Evolutionary conservation across 208 protist species (phyloP).

Genomic region (Leishmania guyanensis): DNA sequence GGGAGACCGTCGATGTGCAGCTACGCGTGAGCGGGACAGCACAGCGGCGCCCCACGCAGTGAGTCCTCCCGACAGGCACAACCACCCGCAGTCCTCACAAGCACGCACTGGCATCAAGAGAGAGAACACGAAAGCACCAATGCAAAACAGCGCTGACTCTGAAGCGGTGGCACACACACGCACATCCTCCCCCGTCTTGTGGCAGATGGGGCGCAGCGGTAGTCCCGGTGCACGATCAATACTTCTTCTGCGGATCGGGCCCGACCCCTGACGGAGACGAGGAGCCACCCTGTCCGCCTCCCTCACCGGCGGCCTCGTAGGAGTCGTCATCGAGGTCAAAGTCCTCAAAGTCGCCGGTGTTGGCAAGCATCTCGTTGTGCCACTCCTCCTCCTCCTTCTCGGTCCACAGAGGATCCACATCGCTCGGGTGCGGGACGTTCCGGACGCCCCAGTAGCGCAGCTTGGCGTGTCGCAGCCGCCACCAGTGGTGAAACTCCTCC

Average conservation of each 20-base stretch:
- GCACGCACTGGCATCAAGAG: not conserved
- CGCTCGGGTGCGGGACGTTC: conserved; percentile 91
- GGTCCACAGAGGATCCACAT: conserved; percentile 90
- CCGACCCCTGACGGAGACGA: conserved; percentile 22
- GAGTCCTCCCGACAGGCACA: not conserved
- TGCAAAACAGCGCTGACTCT: not conserved
- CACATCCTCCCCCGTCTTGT: not conserved
- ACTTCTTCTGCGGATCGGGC: conserved; percentile 35
- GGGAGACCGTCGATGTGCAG: not conserved
- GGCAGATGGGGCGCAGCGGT: no score
- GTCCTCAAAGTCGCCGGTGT: conserved; percentile 87
- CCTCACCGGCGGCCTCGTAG: conserved; percentile 67
- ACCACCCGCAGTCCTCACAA: not conserved
- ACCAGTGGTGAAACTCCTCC: conserved; percentile 93
- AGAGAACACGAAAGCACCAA: no score
- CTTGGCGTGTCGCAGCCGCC: conserved; percentile 89
- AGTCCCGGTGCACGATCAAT: not conserved
- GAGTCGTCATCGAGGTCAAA: conserved; percentile 83
- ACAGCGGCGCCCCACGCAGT: not conserved
- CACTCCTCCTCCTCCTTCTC: conserved; percentile 93
- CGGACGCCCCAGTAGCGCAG: conserved; percentile 91
- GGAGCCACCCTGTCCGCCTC: conserved; percentile 14
- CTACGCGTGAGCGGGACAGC: not conserved
- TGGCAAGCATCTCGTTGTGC: conserved; percentile 90
- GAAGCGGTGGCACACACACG: not conserved